These are phyloP conservation scores for Colletotrichum sansevieriae DNA, from an alignment of 2,329 filamentous ascomycete species.

Conservation along the genomic window DNA sequence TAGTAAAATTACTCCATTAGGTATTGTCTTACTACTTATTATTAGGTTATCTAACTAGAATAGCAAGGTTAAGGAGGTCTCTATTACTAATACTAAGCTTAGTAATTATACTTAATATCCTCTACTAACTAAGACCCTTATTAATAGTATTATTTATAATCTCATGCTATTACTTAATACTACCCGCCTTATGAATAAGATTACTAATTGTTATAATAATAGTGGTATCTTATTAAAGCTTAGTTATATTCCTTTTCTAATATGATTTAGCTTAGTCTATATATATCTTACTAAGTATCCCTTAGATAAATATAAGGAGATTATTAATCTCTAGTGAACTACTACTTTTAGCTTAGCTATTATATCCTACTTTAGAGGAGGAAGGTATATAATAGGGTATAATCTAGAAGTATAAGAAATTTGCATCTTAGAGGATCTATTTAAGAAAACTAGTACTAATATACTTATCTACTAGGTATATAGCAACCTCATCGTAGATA, in stretches of 20 bases:
- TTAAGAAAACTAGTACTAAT: neutral
- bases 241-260: neutral
- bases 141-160: neutral
- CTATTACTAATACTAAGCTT: too few relatives aligned
- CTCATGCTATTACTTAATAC: neutral
- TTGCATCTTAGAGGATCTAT: neutral
- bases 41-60: neutral
- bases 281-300: neutral
- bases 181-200: neutral
- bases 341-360: neutral
- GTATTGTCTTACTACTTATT: neutral
- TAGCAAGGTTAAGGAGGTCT: neutral
- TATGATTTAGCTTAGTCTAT: neutral
- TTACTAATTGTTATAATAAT: neutral
- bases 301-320: neutral
- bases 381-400: neutral
- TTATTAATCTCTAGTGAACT: neutral
- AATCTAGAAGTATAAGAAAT: neutral
- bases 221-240: neutral
- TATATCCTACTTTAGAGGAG: neutral
- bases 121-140: neutral
- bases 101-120: neutral
- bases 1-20: neutral
- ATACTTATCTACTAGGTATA: neutral
- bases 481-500: neutral